Percentiles rank a stretch among this genome's conserved stretches.
Conservation (phyloP, 2,329 filamentous ascomycete species). For the Apiospora pterosperma region DNA sequence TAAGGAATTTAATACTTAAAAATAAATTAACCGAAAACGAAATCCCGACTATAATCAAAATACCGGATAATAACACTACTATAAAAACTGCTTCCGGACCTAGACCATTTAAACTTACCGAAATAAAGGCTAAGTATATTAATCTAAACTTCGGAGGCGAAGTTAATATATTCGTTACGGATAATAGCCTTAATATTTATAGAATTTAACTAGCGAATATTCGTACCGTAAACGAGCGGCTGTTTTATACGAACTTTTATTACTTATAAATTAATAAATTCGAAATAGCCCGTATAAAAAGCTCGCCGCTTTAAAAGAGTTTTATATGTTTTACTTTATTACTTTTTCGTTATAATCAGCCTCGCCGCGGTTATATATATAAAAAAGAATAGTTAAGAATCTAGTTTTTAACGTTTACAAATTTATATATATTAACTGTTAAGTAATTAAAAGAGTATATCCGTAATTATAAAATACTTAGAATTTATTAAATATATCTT, state of each 20-base stretch:
- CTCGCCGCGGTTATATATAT: not conserved
- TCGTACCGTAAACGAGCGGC: not conserved
- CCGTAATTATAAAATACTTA: not conserved
- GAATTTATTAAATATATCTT: not conserved
- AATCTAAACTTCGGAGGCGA: not conserved
- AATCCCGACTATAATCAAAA: not conserved
- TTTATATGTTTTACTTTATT: not conserved
- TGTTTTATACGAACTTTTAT: not conserved
- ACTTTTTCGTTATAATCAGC: not conserved
- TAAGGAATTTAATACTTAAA: not conserved
- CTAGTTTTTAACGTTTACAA: not conserved
- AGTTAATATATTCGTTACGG: not conserved
- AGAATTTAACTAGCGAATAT: not conserved
- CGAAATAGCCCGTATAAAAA: not conserved
- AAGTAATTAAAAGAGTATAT: not conserved
- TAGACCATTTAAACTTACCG: not conserved
- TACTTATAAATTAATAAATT: not conserved
- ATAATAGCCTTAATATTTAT: not conserved
- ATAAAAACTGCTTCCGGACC: not conserved
- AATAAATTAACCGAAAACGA: not conserved
- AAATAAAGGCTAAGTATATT: not conserved
- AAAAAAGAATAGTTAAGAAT: not conserved
- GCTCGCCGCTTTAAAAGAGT: not conserved
- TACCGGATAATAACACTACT: not conserved
- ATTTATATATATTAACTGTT: not conserved